Percentiles rank a stretch among this genome's conserved stretches.
These are phyloP conservation scores for Daldinia sp. DNA, from an alignment of 2,329 filamentous ascomycete species.

Conservation along the genomic window DNA sequence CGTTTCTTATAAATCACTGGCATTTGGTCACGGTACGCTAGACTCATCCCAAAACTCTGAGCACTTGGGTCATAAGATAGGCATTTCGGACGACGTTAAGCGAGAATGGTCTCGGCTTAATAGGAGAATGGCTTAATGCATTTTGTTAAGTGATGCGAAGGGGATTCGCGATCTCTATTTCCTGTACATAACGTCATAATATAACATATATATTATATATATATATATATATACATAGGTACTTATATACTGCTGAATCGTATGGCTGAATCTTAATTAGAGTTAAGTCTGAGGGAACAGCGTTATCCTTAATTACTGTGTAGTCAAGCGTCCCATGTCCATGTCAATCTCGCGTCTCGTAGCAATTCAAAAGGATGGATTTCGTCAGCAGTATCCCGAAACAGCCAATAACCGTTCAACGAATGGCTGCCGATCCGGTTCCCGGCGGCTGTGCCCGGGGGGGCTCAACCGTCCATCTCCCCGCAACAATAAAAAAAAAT, in stretches of 20 bases:
- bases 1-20: no score
- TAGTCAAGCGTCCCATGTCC: neutral
- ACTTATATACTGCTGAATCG: neutral
- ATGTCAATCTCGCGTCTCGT: neutral
- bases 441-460: conserved; percentile 20
- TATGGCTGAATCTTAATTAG: no score
- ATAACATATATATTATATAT: neutral
- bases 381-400: conserved; percentile 23
- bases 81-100: no score
- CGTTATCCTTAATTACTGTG: no score
- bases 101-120: no score
- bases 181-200: conserved; percentile 1
- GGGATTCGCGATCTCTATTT: neutral
- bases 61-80: no score
- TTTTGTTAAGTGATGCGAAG: neutral
- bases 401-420: conserved; percentile 31
- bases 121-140: neutral
- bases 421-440: conserved; percentile 8
- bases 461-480: conserved; percentile 15
- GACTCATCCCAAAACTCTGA: no score
- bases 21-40: no score
- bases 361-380: conserved; percentile 15
- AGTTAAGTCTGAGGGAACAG: no score
- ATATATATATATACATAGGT: no score
- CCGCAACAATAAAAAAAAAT: conserved; percentile 7